Evolutionary conservation across 2,329 filamentous ascomycete species (phyloP).

Genomic region (Pseudogymnoascus sp.): DNA sequence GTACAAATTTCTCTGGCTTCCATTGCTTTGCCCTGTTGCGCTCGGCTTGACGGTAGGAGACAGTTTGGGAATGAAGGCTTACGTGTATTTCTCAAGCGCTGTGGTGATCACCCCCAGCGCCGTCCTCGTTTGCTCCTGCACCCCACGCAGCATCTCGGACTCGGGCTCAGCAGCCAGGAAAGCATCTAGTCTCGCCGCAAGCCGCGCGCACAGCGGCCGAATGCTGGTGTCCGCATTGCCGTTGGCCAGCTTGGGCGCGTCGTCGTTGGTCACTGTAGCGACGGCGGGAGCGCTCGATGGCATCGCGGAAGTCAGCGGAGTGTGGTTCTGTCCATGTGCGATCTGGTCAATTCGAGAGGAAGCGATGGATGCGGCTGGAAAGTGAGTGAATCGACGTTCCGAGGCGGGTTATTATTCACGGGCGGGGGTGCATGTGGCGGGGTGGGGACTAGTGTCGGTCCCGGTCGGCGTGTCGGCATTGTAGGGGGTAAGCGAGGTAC

Average conservation of each 20-base stretch:
- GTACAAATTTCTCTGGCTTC: background rate
- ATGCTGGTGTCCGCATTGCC: slow-evolving; percentile 15
- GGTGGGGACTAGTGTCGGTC: slow-evolving; percentile 1
- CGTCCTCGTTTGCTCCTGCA: slow-evolving; percentile 67
- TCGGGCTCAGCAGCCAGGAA: slow-evolving; percentile 24
- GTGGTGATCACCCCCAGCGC: slow-evolving; percentile 67
- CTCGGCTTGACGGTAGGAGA: no score
- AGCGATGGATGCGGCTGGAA: background rate
- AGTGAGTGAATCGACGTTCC: background rate
- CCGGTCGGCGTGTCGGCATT: background rate
- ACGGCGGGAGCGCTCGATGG: slow-evolving; percentile 5
- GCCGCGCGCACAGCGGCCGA: slow-evolving; percentile 20
- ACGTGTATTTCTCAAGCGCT: slow-evolving; percentile 70
- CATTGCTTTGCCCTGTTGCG: background rate
- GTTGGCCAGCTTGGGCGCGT: slow-evolving; percentile 3
- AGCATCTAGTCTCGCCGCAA: slow-evolving; percentile 22
- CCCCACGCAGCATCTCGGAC: slow-evolving; percentile 21
- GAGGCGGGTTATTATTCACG: slow-evolving; percentile 3
- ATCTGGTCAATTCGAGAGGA: background rate
- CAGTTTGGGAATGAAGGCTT: slow-evolving; percentile 31
- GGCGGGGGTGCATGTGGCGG: slow-evolving; percentile 4
- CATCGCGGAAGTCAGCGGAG: slow-evolving; percentile 3
- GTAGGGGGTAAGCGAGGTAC: slow-evolving; percentile 6
- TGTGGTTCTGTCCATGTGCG: slow-evolving; percentile 1
- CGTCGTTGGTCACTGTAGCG: background rate